Evolutionary conservation across 495 filamentous ascomycete species (phyloP), one percentile per base, ranked within the genome.

Genomic region (Penicillium herquei): DNA sequence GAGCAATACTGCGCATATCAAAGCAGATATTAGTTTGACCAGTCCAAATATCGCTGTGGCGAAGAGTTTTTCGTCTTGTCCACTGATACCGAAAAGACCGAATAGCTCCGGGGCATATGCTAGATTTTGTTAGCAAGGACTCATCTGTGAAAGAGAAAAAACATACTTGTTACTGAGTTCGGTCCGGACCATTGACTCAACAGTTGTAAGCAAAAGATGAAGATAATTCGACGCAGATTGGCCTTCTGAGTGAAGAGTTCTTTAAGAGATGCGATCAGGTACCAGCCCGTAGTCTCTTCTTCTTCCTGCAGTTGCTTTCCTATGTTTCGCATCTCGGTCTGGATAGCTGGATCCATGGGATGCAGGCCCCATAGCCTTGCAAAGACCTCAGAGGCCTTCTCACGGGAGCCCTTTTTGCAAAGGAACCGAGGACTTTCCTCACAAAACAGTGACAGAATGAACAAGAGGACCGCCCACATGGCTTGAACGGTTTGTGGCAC

Each of bases 161-260:
- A 37, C 55, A 35, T 51, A 66, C 63, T 66, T 7, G 65, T 68
- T 4, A 85, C 81, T 46, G 76, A 75, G 34, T 79, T 78, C 2
- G 84, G 81, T 0, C 84, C 85, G n/a, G 77, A 82, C 85, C 82
- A 86, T 57, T 85, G 81, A 0, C 73, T 72, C 2, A 87, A 63
- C 18, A 86, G 58, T 50, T 86, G 81, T 0, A 75, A 70, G 35
- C 72, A 68, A n/a, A 79, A 51, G n/a, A 75, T 67, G 21, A 84
- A 73, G 35, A 73, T 71, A 6, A 86, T 65, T 7, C 81, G 72
- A 51, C 84, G 82, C 3, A 79, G 63, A 62, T 85, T 86, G 30
- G 69, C 68, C 10, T 67, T 73, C 8, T 76, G 61, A 6, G 73
- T 55, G 55, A 86, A 78, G 18, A 84, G 63, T 56, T 85, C 79